Conservation (phyloP, 257 asterid genomes). For the Capsicum pubescens region DNA sequence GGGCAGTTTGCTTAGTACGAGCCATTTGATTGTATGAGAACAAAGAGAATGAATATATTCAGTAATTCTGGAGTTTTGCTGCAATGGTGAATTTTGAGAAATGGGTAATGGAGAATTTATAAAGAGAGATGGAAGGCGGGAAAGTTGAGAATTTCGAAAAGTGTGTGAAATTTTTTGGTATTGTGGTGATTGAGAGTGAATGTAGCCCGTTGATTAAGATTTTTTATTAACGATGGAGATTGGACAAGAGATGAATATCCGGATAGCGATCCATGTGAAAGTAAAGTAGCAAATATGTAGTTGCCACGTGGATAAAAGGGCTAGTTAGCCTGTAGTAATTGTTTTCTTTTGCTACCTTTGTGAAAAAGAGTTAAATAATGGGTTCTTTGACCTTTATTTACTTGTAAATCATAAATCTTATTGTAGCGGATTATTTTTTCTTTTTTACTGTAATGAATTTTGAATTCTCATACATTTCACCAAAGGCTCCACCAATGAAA, state of each 20-base stretch:
- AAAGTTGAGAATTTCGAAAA: constrained; percentile 15
- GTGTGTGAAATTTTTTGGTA: constrained; percentile 32
- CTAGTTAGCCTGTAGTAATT: no score
- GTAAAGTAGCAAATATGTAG: not conserved
- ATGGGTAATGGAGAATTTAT: constrained; percentile 15
- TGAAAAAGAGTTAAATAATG: no score
- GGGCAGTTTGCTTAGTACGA: constrained; percentile 75
- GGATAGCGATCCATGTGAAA: not conserved
- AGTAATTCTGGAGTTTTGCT: not conserved
- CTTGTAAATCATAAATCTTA: no score
- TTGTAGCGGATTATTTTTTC: no score
- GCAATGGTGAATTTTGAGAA: not conserved
- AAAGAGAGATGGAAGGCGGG: constrained; percentile 36
- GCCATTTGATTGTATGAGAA: constrained; percentile 43
- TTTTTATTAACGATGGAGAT: not conserved
- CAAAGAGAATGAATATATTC: no score
- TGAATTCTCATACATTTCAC: no score
- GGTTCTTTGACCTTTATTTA: no score
- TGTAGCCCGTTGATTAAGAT: not conserved
- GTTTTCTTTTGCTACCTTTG: no score
- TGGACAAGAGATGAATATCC: not conserved
- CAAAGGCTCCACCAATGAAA: no score
- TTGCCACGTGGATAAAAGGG: not conserved
- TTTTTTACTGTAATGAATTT: no score
- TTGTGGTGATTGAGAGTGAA: not conserved